A percentile compares a stretch with the other conserved stretches of the same genome.
Conservation (phyloP, 2,329 filamentous ascomycete species). For the Penicillium sp. region DNA sequence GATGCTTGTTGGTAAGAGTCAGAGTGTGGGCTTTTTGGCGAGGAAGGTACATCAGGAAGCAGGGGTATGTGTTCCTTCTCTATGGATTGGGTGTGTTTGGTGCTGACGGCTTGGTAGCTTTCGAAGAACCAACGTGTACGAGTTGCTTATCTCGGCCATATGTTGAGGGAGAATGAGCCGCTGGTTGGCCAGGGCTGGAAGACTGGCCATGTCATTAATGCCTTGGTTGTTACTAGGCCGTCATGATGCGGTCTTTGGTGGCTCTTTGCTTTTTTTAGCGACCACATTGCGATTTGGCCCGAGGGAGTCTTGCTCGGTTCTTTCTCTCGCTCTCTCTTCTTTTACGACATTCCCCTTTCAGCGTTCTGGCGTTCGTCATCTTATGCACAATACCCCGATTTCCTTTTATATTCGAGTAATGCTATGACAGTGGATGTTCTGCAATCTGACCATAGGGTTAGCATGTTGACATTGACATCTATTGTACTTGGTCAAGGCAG, state of each 20-base stretch:
- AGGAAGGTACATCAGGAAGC: slow-evolving; percentile 64
- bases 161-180: slow-evolving; percentile 68
- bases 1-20: slow-evolving; percentile 57
- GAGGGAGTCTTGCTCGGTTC: background rate
- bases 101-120: slow-evolving; percentile 48
- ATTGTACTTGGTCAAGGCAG: background rate
- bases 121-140: slow-evolving; percentile 60
- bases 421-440: background rate
- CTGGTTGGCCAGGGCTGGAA: slow-evolving; percentile 73
- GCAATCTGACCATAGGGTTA: background rate
- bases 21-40: slow-evolving; percentile 65
- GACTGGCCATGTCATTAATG: slow-evolving; percentile 73
- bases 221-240: slow-evolving; percentile 57
- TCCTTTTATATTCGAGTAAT: background rate
- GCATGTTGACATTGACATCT: background rate
- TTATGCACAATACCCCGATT: slow-evolving; percentile 30
- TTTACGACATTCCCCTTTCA: slow-evolving; percentile 1
- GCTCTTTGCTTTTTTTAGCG: background rate
- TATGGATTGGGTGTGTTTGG: background rate
- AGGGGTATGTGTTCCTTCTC: slow-evolving; percentile 51
- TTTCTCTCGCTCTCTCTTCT: background rate
- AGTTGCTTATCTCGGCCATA: slow-evolving; percentile 78
- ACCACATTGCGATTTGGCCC: background rate
- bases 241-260: background rate
- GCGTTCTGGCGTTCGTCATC: slow-evolving; percentile 19